phyloP scores from a whole-genome alignment of 2,329 filamentous ascomycete species.

The Claviceps maximensis region DNA sequence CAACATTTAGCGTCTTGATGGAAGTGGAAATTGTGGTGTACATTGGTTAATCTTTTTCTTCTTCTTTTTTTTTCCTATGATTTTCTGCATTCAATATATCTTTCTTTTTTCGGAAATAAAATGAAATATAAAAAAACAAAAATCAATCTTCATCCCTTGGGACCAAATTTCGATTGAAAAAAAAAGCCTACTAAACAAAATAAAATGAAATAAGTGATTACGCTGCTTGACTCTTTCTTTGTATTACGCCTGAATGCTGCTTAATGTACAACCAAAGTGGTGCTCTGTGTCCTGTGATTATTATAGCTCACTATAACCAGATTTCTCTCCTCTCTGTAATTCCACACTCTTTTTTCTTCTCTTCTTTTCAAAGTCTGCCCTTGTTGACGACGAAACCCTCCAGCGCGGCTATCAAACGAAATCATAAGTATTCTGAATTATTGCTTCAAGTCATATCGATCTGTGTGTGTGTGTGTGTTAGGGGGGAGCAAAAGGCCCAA shows the following conservation, averaged over 20 bases:
- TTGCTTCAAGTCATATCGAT: background rate
- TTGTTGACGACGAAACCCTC: slow-evolving; percentile 93
- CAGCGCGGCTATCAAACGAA: slow-evolving; percentile 43
- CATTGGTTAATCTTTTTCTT: slow-evolving; percentile 2
- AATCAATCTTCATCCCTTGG: too few species aligned
- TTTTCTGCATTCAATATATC: slow-evolving; percentile 2
- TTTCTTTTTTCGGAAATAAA: slow-evolving; percentile 3
- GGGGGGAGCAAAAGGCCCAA: too few species aligned
- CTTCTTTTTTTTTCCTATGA: background rate
- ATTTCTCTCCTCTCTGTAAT: background rate
- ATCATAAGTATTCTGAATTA: background rate
- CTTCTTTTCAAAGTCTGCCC: slow-evolving; percentile 48
- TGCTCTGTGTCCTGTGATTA: background rate
- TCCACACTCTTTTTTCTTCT: background rate
- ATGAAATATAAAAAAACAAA: too few species aligned
- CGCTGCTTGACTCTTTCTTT: slow-evolving; percentile 7
- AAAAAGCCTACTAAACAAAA: background rate
- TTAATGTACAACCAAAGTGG: slow-evolving; percentile 29
- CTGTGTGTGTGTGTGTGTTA: too few species aligned
- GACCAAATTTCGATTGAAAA: too few species aligned
- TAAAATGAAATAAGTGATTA: slow-evolving; percentile 2
- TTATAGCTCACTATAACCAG: background rate
- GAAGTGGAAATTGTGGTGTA: slow-evolving; percentile 5
- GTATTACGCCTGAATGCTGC: background rate
- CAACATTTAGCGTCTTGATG: slow-evolving; percentile 9